Evolutionary conservation across 441 rosid genomes (phyloP), one percentile per base, ranked within the genome.

Genomic region (Metrosideros polymorpha): DNA sequence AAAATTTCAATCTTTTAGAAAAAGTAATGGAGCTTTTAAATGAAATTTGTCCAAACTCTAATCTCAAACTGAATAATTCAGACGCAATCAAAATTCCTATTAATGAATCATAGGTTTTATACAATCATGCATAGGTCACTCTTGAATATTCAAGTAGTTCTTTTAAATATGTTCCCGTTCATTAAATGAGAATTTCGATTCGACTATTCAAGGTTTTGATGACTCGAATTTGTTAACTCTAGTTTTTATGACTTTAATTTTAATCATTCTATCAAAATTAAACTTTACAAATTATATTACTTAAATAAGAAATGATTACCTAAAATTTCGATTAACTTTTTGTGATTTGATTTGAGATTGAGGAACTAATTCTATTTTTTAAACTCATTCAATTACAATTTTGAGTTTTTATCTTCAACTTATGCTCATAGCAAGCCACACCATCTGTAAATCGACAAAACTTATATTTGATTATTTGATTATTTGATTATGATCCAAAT

Each of bases 341-440:
- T 5, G 27, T 5, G 27, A 27, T 56, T 56, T 12, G 27, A 56
- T 56, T 56, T 56, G 61, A 56, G 61, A 27, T 56, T 27, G 61
- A 27, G 15, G 61, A 56, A 29, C 61, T 56, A 5, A 55, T 25
- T 27, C 12, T 55, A 5, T 55, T n/a, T 57, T n/a, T 12, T 13
- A n/a, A 0, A 13, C 63, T 13, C 0, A 30, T 57, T n/a, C 32
- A 57, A 7, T 17, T n/a, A n/a, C 18, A 3, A 6, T 12, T 6
- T 13, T 7, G 13, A 51, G 71, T 59, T 59, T 59, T 29, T 29
- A 59, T 59, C 19, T 59, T 29, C 22, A 59, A 57, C 4, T n/a
- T 57, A 57, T n/a, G 63, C 63, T 57, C 63, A 12, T 57, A 57
- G 12, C 63, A 57, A n/a, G 32, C 63, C 32, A n/a, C 30, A 12